Conservation (phyloP, 2,329 filamentous ascomycete species). For the Aspergillus uvarum region DNA sequence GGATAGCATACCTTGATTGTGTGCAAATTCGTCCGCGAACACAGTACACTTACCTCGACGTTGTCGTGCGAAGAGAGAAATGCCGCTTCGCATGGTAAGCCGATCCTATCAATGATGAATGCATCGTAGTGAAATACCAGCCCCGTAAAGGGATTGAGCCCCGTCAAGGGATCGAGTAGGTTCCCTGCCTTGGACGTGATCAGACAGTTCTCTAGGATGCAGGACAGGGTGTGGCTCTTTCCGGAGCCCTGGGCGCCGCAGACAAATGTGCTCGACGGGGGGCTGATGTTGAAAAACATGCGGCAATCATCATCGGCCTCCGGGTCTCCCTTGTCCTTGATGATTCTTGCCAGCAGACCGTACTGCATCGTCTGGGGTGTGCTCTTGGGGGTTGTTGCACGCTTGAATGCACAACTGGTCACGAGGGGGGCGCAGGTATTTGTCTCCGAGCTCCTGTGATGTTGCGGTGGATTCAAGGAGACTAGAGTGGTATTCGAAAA, state of each 20-base stretch:
- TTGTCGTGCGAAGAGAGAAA: slow-evolving; percentile 49
- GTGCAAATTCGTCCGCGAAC: slow-evolving; percentile 54
- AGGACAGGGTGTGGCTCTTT: slow-evolving; percentile 51
- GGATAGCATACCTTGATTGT: slow-evolving; percentile 7
- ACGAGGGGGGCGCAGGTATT: too few species aligned
- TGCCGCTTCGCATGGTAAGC: slow-evolving; percentile 60
- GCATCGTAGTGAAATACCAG: slow-evolving; percentile 67
- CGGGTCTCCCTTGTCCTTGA: too few species aligned
- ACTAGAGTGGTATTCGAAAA: too few species aligned
- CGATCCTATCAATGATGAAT: slow-evolving; percentile 50
- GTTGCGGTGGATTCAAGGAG: too few species aligned
- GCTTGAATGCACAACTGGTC: too few species aligned
- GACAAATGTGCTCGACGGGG: slow-evolving; percentile 47
- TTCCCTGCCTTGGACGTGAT: slow-evolving; percentile 45
- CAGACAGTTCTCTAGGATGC: slow-evolving; percentile 58
- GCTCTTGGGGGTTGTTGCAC: too few species aligned
- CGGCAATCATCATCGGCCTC: too few species aligned
- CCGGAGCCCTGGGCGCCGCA: slow-evolving; percentile 60
- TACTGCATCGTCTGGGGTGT: too few species aligned
- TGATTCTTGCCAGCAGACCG: too few species aligned
- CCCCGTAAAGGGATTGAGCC: slow-evolving; percentile 49
- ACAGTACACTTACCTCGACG: slow-evolving; percentile 55
- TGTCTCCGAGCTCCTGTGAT: too few species aligned
- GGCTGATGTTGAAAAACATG: slow-evolving; percentile 18
- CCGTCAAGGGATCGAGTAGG: slow-evolving; percentile 45